Evolutionary conservation across 2,329 filamentous ascomycete genomes (phyloP), one percentile per base, ranked within the genome.

Genomic region (Diaporthe citriasiana): DNA sequence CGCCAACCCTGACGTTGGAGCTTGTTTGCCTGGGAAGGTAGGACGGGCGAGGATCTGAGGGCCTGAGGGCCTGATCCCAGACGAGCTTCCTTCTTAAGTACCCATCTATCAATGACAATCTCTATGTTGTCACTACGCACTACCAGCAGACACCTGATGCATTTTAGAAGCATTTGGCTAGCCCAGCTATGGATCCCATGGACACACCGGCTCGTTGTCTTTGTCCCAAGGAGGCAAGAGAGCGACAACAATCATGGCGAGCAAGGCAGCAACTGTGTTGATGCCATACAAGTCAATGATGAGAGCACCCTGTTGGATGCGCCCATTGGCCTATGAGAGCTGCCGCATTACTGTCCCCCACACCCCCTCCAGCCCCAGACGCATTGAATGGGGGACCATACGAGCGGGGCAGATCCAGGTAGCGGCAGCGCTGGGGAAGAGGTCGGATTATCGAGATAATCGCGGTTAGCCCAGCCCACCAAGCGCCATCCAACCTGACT

Each of bases 211-310:
- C 45, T 40, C 30, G 63, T 10, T 51, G 30, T 38, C 45, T 66
- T 38, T 38, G n/a, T 17, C 72, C 66, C 47, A 42, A 71, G 50
- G 42, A 65, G 72, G 56, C 72, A 71, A 73, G 56, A 60, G 22
- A 60, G 4, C 27, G 40, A 51, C 57, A 66, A 13, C 22, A 55
- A n/a, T 19, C 38, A 19, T 27, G 19, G 19, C 19, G 35, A 76
- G 69, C 72, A 53, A 76, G 73, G 75, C 40, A 73, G 74, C 74
- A 63, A 70, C 70, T 56, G 75, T 75, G 75, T 73, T 76, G 73
- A 66, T 56, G 72, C 50, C 33, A 59, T 68, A 50, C 59, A 66
- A 70, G 38, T 68, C 68, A 45, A 74, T 59, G 51, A 74, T 74
- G 73, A 74, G 73, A 60, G 57, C 59, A 74, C 40, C 60, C 59